Percentiles rank a stretch among this genome's conserved stretches.
Evolutionary conservation across 306 rosid species (phyloP).

Genomic region (Sphenostylis stenocarpa): DNA sequence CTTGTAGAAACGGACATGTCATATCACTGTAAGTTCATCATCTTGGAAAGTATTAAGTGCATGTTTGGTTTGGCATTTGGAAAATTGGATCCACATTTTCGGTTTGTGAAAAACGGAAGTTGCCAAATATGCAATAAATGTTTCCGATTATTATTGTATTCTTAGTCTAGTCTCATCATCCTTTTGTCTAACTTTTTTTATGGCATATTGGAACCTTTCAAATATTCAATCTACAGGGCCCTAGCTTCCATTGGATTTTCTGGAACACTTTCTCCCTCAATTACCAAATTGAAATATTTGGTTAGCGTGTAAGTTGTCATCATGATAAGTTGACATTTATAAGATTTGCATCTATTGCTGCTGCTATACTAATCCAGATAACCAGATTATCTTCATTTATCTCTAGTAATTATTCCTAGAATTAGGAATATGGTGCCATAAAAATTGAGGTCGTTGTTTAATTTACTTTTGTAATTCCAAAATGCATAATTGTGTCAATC

Average conservation of each 20-base stretch:
- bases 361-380: conserved; percentile 11
- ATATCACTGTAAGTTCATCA: conserved; percentile 73
- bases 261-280: conserved; percentile 80
- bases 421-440: background rate
- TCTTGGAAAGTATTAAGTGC: background rate
- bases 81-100: too few species aligned
- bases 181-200: background rate
- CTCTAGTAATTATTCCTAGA: conserved; percentile 1
- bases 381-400: background rate
- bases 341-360: background rate
- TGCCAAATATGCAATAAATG: background rate
- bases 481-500: too few species aligned
- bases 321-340: conserved; percentile 9
- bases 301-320: conserved; percentile 70
- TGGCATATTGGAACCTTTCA: background rate
- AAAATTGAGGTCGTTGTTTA: background rate
- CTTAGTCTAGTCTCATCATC: background rate
- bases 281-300: conserved; percentile 69
- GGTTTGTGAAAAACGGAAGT: too few species aligned
- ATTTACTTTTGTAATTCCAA: background rate
- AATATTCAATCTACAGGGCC: conserved; percentile 58
- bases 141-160: background rate
- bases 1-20: conserved; percentile 76
- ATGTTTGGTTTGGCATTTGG: too few species aligned
- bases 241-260: conserved; percentile 72